Conservation (phyloP, 495 filamentous ascomycete genomes). For the Penicillium salamii region DNA sequence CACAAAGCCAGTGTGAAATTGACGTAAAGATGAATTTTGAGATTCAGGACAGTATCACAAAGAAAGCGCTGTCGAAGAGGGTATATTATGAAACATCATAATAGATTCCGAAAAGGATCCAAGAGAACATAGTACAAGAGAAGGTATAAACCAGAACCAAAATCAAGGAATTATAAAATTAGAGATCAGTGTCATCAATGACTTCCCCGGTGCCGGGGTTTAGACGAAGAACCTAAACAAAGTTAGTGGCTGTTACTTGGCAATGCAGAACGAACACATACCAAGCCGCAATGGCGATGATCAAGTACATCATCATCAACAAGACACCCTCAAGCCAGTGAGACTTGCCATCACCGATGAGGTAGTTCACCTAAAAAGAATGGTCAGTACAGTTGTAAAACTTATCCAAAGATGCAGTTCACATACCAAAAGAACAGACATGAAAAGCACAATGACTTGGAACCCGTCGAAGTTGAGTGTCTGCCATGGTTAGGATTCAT, state of each 20-base stretch:
- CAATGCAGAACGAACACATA: constrained; percentile 23
- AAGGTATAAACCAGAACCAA: constrained; percentile 2
- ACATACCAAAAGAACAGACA: constrained; percentile 62
- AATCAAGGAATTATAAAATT: not conserved
- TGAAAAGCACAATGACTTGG: constrained; percentile 76
- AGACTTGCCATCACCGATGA: constrained; percentile 63
- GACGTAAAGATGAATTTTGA: not conserved
- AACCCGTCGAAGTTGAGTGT: constrained; percentile 78
- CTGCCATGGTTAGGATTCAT: constrained; percentile 42
- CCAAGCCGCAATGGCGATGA: constrained; percentile 63
- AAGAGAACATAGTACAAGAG: constrained; percentile 3
- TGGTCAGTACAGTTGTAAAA: not conserved
- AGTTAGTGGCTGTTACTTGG: not conserved
- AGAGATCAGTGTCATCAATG: constrained; percentile 1
- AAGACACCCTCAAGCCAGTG: constrained; percentile 74
- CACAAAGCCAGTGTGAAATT: no score
- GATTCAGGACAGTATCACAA: not conserved
- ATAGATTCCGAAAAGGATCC: not conserved
- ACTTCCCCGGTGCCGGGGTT: not conserved
- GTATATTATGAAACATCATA: constrained; percentile 8
- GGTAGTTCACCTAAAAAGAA: constrained; percentile 62
- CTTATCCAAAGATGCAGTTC: not conserved
- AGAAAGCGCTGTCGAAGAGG: not conserved
- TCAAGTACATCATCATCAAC: constrained; percentile 68
- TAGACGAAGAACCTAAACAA: constrained; percentile 1